These are phyloP conservation scores for Stephania yunnanensis DNA, from an alignment of 164 flowering plant genomes.

Conservation along the genomic window DNA sequence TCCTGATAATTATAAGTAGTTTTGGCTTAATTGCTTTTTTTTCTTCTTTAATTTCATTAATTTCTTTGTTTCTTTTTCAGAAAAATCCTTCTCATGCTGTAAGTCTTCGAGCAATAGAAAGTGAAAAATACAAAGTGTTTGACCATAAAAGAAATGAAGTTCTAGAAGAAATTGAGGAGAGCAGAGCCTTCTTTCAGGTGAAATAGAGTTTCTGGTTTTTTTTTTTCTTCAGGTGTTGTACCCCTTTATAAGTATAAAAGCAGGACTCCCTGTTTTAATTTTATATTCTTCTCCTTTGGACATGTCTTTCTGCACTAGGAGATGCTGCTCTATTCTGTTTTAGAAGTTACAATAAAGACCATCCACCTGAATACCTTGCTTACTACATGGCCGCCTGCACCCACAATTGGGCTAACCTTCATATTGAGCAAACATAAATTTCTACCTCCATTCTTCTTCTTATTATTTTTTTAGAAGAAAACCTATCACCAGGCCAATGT, in stretches of 20 bases:
- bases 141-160: slow-evolving; percentile 44
- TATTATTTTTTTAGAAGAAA: no score
- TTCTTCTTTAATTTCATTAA: not conserved
- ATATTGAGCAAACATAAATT: no score
- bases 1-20: not conserved
- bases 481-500: no score
- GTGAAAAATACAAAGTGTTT: slow-evolving; percentile 63
- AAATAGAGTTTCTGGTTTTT: not conserved
- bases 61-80: slow-evolving; percentile 25
- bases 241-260: no score
- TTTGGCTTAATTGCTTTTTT: not conserved
- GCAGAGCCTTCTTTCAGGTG: slow-evolving; percentile 98
- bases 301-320: not conserved
- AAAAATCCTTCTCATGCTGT: slow-evolving; percentile 63
- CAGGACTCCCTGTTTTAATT: not conserved
- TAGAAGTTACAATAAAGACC: no score
- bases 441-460: no score
- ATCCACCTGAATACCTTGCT: no score
- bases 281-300: not conserved
- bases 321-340: no score
- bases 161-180: slow-evolving; percentile 95
- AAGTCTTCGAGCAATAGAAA: slow-evolving; percentile 78
- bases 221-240: not conserved
- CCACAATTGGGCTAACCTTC: no score
- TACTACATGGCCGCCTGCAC: no score